A percentile compares a stretch with the other conserved stretches of the same genome.
These are phyloP conservation scores for Mucor racemosus DNA, from an alignment of 371 early-diverging fungal genomes.

Conservation along the genomic window DNA sequence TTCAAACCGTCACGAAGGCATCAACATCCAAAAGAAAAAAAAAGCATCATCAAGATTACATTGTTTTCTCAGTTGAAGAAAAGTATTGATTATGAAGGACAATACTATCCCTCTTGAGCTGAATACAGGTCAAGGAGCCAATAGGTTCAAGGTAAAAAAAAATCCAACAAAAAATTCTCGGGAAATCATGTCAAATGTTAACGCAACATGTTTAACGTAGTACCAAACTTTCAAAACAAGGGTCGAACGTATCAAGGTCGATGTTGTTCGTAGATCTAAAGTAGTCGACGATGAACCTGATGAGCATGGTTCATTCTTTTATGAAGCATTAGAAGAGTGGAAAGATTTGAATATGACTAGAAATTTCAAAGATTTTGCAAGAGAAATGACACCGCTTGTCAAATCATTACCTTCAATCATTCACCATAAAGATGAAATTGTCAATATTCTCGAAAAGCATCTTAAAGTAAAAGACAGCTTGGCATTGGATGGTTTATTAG, in stretches of 20 bases:
- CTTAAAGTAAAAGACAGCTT: conserved; percentile 63
- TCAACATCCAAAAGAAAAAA: conserved; percentile 1
- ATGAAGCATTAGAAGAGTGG: conserved; percentile 79
- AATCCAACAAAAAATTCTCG: not conserved
- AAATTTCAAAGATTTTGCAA: conserved; percentile 73
- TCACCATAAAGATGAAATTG: conserved; percentile 84
- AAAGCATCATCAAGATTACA: not conserved
- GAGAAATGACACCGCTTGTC: conserved; percentile 66
- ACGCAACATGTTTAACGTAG: conserved; percentile 48
- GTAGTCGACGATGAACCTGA: conserved; percentile 66
- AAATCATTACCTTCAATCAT: conserved; percentile 86
- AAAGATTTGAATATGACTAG: conserved; percentile 86
- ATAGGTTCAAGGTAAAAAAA: conserved; percentile 67
- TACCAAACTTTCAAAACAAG: conserved; percentile 84
- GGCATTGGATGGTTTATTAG: conserved; percentile 78
- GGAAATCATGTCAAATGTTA: not conserved
- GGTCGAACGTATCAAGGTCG: conserved; percentile 79
- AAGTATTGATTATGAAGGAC: conserved; percentile 40
- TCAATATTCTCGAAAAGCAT: conserved; percentile 67
- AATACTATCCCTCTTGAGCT: conserved; percentile 54
- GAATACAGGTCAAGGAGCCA: conserved; percentile 71
- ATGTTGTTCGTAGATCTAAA: conserved; percentile 61
- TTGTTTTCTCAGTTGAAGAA: conserved; percentile 1
- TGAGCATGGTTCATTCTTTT: conserved; percentile 81
- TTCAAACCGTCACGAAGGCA: conserved; percentile 1